These are phyloP conservation scores for Gnetum montanum DNA, from an alignment of 75 land plant species.

Conservation along the genomic window DNA sequence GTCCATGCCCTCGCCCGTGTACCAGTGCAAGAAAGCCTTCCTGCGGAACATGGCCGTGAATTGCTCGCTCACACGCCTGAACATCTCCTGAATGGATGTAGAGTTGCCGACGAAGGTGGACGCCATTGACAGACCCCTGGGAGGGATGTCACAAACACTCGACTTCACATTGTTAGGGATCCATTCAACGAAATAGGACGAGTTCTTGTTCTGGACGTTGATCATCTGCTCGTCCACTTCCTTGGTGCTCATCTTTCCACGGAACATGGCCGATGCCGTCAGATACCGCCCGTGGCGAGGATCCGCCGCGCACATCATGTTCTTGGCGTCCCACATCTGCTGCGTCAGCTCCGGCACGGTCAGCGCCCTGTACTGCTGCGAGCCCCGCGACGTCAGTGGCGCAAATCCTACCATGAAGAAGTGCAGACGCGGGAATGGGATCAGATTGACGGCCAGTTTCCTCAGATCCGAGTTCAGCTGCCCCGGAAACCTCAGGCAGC, in stretches of 20 bases:
- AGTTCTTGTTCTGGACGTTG: conserved; percentile 46
- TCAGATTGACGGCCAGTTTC: conserved; percentile 40
- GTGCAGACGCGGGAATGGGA: conserved; percentile 48
- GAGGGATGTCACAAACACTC: conserved; percentile 51
- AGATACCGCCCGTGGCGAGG: conserved; percentile 46
- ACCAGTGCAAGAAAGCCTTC: conserved; percentile 54
- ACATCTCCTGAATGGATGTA: conserved; percentile 46
- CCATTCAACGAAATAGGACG: conserved; percentile 52
- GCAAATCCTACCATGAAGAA: conserved; percentile 54
- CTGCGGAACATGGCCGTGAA: conserved; percentile 50
- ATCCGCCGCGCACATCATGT: conserved; percentile 40
- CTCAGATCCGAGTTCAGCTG: conserved; percentile 52
- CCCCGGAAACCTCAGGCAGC: conserved; percentile 54
- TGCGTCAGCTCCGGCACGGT: conserved; percentile 49
- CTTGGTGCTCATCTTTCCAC: conserved; percentile 49
- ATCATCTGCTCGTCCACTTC: conserved; percentile 51
- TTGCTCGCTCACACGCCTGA: conserved; percentile 46
- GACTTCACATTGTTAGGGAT: conserved; percentile 64
- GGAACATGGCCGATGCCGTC: conserved; percentile 53
- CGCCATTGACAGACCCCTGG: conserved; percentile 46
- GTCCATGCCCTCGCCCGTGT: conserved; percentile 59
- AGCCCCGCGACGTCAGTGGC: conserved; percentile 44
- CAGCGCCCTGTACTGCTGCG: conserved; percentile 45
- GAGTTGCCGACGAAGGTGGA: conserved; percentile 43
- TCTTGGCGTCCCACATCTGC: conserved; percentile 49